Evolutionary conservation across 768 basidiomycete genomes (phyloP).

Genomic region (Lactarius psammicola): DNA sequence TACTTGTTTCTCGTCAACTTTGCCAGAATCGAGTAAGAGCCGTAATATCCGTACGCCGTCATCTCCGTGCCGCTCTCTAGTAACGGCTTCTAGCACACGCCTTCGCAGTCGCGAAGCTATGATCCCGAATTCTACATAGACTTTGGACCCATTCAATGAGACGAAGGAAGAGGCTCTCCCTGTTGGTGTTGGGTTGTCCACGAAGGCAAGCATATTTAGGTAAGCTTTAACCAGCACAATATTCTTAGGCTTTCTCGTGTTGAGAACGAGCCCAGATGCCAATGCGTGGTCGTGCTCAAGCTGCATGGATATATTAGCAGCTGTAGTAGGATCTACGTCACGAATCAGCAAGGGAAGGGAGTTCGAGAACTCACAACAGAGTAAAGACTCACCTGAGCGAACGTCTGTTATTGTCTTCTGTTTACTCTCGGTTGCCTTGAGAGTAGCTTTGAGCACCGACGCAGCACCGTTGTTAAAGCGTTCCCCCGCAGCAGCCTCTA

Average conservation of each 20-base stretch:
- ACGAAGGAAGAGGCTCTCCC: conserved; percentile 72
- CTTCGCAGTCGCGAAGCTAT: conserved; percentile 65
- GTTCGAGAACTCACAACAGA: neutral
- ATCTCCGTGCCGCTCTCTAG: conserved; percentile 79
- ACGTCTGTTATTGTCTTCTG: conserved; percentile 61
- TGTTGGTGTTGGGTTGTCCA: conserved; percentile 76
- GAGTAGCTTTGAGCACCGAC: conserved; percentile 63
- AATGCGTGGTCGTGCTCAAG: conserved; percentile 62
- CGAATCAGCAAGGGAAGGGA: neutral
- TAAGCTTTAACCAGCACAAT: conserved; percentile 72
- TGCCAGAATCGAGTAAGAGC: conserved; percentile 75
- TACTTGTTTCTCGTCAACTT: conserved; percentile 94
- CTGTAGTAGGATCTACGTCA: conserved; percentile 58
- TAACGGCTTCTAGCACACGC: conserved; percentile 71
- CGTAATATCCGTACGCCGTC: conserved; percentile 82
- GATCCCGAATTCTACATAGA: conserved; percentile 78
- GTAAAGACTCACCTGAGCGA: conserved; percentile 52
- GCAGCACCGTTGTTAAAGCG: conserved; percentile 78
- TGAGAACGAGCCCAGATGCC: conserved; percentile 58
- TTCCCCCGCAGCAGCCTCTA: conserved; percentile 71
- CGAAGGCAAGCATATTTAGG: conserved; percentile 72
- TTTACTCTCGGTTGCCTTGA: conserved; percentile 65
- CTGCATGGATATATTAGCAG: conserved; percentile 61
- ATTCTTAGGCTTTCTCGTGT: conserved; percentile 50
- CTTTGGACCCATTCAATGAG: conserved; percentile 58